Evolutionary conservation across 805 yeast genomes (phyloP).

Genomic region (Kregervanrija delftensis): DNA sequence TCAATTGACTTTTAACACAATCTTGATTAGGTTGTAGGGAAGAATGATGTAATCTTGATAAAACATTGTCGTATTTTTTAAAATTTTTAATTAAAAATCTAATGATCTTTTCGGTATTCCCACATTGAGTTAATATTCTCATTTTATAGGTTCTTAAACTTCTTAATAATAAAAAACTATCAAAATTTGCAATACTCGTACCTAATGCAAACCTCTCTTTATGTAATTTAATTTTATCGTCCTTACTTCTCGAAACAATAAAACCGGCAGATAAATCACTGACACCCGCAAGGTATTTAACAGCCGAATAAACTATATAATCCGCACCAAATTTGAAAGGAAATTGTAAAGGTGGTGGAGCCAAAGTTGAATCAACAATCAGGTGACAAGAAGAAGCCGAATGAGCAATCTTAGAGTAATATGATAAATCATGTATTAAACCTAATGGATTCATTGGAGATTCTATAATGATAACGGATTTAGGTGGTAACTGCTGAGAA

Average conservation of each 20-base stretch:
- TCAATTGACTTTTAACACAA: slow-evolving; percentile 34
- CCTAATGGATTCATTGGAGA: slow-evolving; percentile 53
- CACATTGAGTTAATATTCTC: slow-evolving; percentile 41
- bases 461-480: slow-evolving; percentile 44
- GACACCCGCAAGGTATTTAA: slow-evolving; percentile 51
- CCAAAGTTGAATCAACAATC: slow-evolving; percentile 48
- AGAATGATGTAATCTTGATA: slow-evolving; percentile 35
- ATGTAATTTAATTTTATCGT: slow-evolving; percentile 28
- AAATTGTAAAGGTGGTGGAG: slow-evolving; percentile 50
- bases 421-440: slow-evolving; percentile 33
- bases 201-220: slow-evolving; percentile 40
- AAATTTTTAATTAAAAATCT: slow-evolving; percentile 31
- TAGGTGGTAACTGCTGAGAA: slow-evolving; percentile 28
- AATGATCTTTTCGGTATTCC: slow-evolving; percentile 36
- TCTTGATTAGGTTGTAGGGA: slow-evolving; percentile 36
- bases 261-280: slow-evolving; percentile 49
- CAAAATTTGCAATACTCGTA: slow-evolving; percentile 46
- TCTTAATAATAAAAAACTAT: slow-evolving; percentile 39
- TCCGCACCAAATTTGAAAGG: slow-evolving; percentile 49
- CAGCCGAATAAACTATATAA: slow-evolving; percentile 47
- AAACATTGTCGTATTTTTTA: slow-evolving; percentile 27
- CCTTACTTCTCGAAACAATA: slow-evolving; percentile 33
- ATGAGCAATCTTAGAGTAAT: slow-evolving; percentile 39
- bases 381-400: slow-evolving; percentile 32
- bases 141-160: slow-evolving; percentile 46